A percentile compares a stretch with the other conserved stretches of the same genome.
phyloP scores from a whole-genome alignment of 2,329 filamentous ascomycete species.

The Pseudogymnoascus sp. region DNA sequence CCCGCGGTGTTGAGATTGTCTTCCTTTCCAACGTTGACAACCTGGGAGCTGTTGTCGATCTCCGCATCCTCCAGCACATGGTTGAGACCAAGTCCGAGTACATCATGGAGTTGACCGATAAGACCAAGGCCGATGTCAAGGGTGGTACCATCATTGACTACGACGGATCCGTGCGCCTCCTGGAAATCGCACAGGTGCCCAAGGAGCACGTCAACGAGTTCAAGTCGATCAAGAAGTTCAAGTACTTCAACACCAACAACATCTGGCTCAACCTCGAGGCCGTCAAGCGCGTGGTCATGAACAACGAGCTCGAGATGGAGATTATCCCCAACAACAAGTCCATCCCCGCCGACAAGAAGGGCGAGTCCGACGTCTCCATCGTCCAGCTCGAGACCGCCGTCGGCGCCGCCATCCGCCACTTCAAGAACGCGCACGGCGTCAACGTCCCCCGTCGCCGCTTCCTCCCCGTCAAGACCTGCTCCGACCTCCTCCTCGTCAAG shows the following conservation, averaged over 20 bases:
- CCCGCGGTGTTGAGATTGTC: constrained; percentile 91
- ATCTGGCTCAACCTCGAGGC: constrained; percentile 98
- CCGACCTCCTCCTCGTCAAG: constrained; percentile 98
- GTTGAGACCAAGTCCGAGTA: constrained; percentile 94
- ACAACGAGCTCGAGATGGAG: constrained; percentile 97
- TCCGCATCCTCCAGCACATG: constrained; percentile 99
- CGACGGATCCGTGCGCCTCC: constrained; percentile 89
- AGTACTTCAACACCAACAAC: constrained; percentile 99
- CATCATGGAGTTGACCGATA: constrained; percentile 99
- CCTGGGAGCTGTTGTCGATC: constrained; percentile 92
- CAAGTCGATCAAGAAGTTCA: constrained; percentile 99
- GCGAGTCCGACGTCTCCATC: constrained; percentile 94
- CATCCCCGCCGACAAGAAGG: constrained; percentile 98
- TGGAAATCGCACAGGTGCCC: constrained; percentile 98
- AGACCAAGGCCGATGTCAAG: constrained; percentile 99
- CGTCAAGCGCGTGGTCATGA: constrained; percentile 97
- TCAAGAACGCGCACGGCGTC: constrained; percentile 96
- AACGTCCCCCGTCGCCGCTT: constrained; percentile 96
- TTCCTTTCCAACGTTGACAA: constrained; percentile 99
- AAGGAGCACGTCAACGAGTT: constrained; percentile 99
- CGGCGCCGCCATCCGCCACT: constrained; percentile 96
- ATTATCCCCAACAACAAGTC: constrained; percentile 99
- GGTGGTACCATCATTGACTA: constrained; percentile 99
- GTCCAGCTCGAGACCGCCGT: constrained; percentile 98
- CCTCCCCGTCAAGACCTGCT: constrained; percentile 99